Conservation (phyloP, 495 filamentous ascomycete genomes). For the Rusavskia elegans region DNA sequence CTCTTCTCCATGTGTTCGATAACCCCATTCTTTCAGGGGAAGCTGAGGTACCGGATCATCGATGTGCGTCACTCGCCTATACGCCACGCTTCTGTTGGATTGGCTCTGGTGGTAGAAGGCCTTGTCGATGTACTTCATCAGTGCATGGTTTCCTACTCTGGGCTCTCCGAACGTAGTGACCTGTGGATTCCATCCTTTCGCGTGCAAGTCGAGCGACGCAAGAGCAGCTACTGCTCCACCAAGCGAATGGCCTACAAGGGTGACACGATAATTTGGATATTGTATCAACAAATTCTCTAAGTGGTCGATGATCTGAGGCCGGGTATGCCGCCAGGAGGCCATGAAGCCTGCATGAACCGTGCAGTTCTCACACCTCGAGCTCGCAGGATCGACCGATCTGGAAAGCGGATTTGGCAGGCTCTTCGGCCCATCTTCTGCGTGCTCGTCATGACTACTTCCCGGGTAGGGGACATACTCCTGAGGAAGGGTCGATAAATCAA, state of each 20-base stretch:
- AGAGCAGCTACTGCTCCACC: slow-evolving; percentile 86
- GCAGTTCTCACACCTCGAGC: slow-evolving; percentile 54
- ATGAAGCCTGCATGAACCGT: slow-evolving; percentile 88
- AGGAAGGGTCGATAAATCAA: slow-evolving; percentile 73
- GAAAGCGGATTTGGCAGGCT: background rate
- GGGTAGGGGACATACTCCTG: slow-evolving; percentile 86
- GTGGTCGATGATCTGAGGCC: slow-evolving; percentile 42
- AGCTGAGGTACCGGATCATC: slow-evolving; percentile 83
- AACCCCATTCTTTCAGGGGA: slow-evolving; percentile 77
- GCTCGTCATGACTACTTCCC: slow-evolving; percentile 26
- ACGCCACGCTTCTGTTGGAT: slow-evolving; percentile 24
- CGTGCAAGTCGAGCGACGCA: slow-evolving; percentile 59
- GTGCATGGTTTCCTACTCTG: slow-evolving; percentile 57
- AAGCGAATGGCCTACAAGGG: slow-evolving; percentile 77
- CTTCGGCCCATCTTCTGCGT: slow-evolving; percentile 1
- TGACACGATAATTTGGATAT: slow-evolving; percentile 56
- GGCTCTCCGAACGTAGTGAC: slow-evolving; percentile 94
- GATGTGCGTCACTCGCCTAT: slow-evolving; percentile 69
- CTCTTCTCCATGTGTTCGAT: slow-evolving; percentile 68
- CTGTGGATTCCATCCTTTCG: slow-evolving; percentile 49
- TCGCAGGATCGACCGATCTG: slow-evolving; percentile 11
- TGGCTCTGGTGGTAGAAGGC: slow-evolving; percentile 31
- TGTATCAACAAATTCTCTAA: slow-evolving; percentile 34
- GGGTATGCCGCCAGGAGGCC: slow-evolving; percentile 61
- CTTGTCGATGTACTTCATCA: slow-evolving; percentile 51